These are phyloP conservation scores for Pyricularia grisea DNA, from an alignment of 2,329 filamentous ascomycete genomes.

Conservation along the genomic window DNA sequence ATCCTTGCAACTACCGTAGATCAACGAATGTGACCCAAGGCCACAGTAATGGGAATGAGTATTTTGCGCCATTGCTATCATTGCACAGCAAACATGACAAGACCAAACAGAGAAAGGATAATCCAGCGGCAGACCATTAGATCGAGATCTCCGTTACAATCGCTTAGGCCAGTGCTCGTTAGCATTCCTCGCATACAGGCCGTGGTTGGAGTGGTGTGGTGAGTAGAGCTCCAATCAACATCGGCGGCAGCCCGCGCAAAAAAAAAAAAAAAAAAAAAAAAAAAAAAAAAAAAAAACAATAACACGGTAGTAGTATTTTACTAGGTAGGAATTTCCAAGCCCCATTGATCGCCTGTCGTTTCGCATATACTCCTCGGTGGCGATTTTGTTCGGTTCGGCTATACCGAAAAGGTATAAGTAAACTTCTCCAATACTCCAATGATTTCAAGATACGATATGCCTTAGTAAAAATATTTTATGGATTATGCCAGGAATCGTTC, in stretches of 20 bases:
- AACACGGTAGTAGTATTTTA: background rate
- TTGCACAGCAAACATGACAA: background rate
- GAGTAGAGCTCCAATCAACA: background rate
- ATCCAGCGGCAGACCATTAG: background rate
- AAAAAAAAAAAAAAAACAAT: background rate
- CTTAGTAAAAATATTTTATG: background rate
- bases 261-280: background rate
- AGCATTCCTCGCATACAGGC: background rate
- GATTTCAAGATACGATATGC: background rate
- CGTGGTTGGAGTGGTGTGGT: background rate
- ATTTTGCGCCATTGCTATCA: background rate
- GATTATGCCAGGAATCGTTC: background rate
- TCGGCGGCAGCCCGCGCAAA: background rate
- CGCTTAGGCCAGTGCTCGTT: background rate
- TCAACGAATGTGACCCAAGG: background rate
- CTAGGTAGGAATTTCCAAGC: background rate
- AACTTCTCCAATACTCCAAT: background rate
- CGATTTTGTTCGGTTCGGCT: background rate
- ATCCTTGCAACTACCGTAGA: background rate
- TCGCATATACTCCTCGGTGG: background rate
- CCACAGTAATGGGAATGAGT: background rate
- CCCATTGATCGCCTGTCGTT: background rate
- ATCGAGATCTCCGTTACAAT: background rate
- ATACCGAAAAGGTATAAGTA: background rate
- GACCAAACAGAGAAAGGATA: background rate